Base-by-base conservation (phyloP, 306 rosid species). In the Hippophae tibetana region DNA sequence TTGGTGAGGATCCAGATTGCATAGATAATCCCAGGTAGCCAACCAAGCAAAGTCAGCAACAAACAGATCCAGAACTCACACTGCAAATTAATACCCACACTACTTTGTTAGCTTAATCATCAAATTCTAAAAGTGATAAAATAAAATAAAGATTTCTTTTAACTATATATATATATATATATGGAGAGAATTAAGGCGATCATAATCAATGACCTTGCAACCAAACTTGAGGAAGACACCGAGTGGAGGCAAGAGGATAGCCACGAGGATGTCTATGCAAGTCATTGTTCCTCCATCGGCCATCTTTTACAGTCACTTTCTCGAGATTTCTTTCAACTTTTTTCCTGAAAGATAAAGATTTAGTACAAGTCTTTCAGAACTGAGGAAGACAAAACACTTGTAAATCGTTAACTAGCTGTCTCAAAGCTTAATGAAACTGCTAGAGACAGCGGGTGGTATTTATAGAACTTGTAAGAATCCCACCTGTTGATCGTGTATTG, bases 181-280 rank as follows among this genome's bases (percentile, higher is more conserved):
- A 57, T 9, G 14, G 10, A 57, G 57, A 57, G n/a, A 40, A 44
- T 6, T 41, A 7, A 13, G 9, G 12, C 6, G 4, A 31, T 31
- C 38, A 31, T 31, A 31, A 31, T 31, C 38, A 31, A 31, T 31
- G 7, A 85, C 95, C 11, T 81, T 7, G 86, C 95, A 86, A 11
- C 87, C 97, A 57, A 42, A 89, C 76, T 81, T 89, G 83, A 89
- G 92, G 75, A 89, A 89, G 58, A 89, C 97, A 5, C 97, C 97
- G 6, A 89, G 90, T 62, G 97, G 97, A 42, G 97, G 97, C 64
- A 89, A 71, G 48, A 89, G 45, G 75, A 89, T 83, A 60, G 97
- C 97, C 10, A 89, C 27, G 13, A 89, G 6, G 64, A 89, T 83
- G 67, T 89, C 97, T 27, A 89, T 7, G 74, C 75, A 89, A 69